Evolutionary conservation across 2,329 filamentous ascomycete genomes (phyloP), one percentile per base, ranked within the genome.

Genomic region (Colletotrichum sp.): DNA sequence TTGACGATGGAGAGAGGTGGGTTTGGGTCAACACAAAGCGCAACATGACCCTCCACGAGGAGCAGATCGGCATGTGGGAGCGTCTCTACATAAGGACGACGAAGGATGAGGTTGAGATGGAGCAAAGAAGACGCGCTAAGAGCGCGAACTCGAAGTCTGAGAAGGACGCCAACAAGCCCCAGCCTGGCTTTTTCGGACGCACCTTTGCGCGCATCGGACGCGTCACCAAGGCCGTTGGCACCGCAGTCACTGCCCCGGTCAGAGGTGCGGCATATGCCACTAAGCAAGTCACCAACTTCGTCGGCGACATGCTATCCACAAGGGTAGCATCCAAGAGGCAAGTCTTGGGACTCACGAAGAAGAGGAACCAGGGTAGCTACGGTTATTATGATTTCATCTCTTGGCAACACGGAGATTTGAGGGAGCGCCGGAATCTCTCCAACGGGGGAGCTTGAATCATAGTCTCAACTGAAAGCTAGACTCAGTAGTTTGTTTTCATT

Each of bases 1-100:
- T 79, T 77, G 68, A 66, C n/a, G 26, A 59, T 57, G 48, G 55
- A 24, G 14, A n/a, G 48, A 7, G 28, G 18, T 5, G 63, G 43
- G 43, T 52, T 21, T 52, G 43, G 43, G n/a, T 52, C 43, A 52
- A 52, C n/a, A 21, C 10, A 7, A 52, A 13, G n/a, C 43, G 36
- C 8, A 57, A 18, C 7, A 55, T 43, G 32, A 8, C 60, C 9
- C 34, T 79, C 2, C 66, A 21, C 3, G 78, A 79, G 65, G 79
- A 80, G 65, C 72, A 74, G 7, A 74, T 80, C n/a, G 78, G 79
- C 21, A 75, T 79, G 68, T 79, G 78, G 78, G 78, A 79, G 43
- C 68, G 78, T 4, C 32, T 79, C 48, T 77, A 75, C 61, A 77
- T 79, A 7, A 60, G 76, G n/a, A 61, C 77, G 12, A 78, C 78